Percentiles rank a stretch among this genome's conserved stretches.
These are phyloP conservation scores for Bisporella sp. DNA, from an alignment of 2,329 filamentous ascomycete species.

Conservation along the genomic window DNA sequence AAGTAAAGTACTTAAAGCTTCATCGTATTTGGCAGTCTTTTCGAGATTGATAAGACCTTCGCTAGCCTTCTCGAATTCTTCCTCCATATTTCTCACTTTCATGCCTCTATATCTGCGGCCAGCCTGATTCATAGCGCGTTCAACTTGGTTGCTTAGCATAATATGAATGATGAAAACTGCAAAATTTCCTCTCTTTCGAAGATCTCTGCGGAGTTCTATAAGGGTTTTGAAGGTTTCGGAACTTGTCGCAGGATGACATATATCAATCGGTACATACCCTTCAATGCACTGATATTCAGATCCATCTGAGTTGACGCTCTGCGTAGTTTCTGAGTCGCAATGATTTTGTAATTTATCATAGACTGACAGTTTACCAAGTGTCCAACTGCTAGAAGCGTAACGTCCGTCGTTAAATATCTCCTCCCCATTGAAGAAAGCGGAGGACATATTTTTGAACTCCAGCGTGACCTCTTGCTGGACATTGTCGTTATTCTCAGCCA, in stretches of 20 bases:
- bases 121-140: not conserved
- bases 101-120: not conserved
- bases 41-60: no score
- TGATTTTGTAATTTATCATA: not conserved
- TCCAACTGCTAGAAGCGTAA: not conserved
- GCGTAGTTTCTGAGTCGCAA: not conserved
- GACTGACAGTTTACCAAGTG: no score
- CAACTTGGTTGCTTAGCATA: not conserved
- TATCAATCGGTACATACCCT: not conserved
- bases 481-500: not conserved
- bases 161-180: not conserved
- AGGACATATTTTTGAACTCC: conserved; percentile 8
- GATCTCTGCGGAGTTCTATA: not conserved
- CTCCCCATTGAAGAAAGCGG: conserved; percentile 10
- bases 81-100: not conserved
- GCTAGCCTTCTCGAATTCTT: no score
- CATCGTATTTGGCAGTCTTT: no score
- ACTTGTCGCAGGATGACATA: not conserved
- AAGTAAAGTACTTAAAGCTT: no score
- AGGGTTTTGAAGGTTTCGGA: not conserved
- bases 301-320: not conserved
- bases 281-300: not conserved
- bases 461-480: not conserved
- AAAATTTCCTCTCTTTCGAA: not conserved
- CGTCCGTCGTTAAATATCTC: not conserved